Evolutionary conservation across 495 filamentous ascomycete genomes (phyloP), one percentile per base, ranked within the genome.

Genomic region (Clavariopsis aquatica): DNA sequence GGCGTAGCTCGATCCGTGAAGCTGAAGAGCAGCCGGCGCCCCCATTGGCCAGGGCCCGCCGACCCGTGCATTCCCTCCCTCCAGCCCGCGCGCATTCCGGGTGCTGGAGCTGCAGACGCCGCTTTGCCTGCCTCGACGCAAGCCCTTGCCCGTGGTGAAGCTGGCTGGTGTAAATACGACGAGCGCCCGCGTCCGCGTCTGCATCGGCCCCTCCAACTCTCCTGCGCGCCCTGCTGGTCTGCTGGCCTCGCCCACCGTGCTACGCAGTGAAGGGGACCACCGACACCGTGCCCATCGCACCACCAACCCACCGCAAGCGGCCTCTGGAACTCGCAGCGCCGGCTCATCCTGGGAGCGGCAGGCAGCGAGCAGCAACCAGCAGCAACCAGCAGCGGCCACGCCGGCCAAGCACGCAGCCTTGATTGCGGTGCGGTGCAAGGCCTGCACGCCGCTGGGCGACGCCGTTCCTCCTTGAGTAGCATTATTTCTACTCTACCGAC

Each of bases 251-350:
- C n/a, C n/a, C 38, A 24, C 38, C 4, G 24, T 13, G 23, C 29
- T 43, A 27, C 36, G 19, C 13, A n/a, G 19, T 31, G 36, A 31
- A 55, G 27, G 9, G 15, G 2, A n/a, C 3, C 17, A 2, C 9
- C 52, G 31, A 17, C 9, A 28, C 29, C 52, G n/a, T 24, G 31
- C 12, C 31, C 31, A 34, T 34, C 31, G 31, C 31, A 34, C 31
- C 31, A 34, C 31, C 31, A 12, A 34, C 31, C 31, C 31, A 34
- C 52, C 52, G 52, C 22, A 57, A 57, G 61, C 52, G 43, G 61
- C 9, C 43, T 57, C 22, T 46, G 52, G 60, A 64, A 57, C 52
- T 55, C 45, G 61, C 61, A 64, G 41, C 49, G 52, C 61, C 53
- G 59, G 4, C 19, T 38, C 10, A 23, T 41, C 41, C 55, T 47